Percentiles rank a stretch among this genome's conserved stretches.
phyloP scores from a whole-genome alignment of 768 basidiomycete species.

The Lactarius akahatsu region DNA sequence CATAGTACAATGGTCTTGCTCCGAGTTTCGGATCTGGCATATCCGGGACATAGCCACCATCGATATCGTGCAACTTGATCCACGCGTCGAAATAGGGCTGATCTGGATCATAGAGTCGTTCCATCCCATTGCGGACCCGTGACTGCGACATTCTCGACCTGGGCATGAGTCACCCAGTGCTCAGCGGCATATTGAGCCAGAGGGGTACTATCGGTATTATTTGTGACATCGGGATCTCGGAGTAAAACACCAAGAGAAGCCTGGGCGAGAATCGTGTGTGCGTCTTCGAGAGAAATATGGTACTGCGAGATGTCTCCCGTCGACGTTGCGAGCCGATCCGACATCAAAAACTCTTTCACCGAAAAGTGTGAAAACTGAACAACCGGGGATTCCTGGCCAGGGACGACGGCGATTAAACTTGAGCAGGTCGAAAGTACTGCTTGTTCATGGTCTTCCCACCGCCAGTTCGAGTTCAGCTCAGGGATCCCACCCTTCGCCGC shows the following conservation, averaged over 20 bases:
- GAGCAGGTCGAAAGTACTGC: neutral
- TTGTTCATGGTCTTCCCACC: neutral
- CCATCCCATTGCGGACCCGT: neutral
- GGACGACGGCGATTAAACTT: neutral
- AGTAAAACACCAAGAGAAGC: neutral
- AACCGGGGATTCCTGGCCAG: neutral
- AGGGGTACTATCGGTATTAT: neutral
- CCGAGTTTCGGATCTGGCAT: neutral
- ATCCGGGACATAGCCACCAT: accelerated
- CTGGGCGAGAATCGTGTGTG: neutral
- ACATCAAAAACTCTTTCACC: neutral
- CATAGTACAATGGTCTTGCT: neutral
- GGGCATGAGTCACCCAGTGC: neutral
- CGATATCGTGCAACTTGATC: neutral
- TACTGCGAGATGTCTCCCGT: neutral
- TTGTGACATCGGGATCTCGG: neutral
- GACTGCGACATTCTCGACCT: neutral
- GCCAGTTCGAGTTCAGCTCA: neutral
- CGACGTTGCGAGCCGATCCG: neutral
- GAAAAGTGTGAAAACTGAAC: neutral
- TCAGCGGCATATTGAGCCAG: neutral
- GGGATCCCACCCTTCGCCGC: neutral
- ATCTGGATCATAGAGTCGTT: neutral
- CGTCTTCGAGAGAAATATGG: neutral
- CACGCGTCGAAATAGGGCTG: neutral